Base-by-base conservation (phyloP, 108 stramenopile species). In the Conticribra weissflogii region DNA sequence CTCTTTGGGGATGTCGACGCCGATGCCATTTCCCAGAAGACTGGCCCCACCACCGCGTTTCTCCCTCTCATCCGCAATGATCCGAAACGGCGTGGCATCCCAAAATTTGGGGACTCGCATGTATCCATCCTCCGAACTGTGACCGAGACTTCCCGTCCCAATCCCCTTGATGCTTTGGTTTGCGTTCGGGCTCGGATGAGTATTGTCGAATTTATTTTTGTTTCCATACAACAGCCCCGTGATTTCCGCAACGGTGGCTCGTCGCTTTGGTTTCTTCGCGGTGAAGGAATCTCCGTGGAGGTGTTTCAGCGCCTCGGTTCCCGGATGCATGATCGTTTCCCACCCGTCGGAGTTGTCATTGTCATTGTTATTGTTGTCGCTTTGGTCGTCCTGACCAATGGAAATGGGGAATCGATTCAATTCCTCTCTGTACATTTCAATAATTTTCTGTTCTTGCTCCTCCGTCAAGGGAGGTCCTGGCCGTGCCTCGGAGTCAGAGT, bases 41-140 rank as follows among this genome's bases (percentile, higher is more conserved):
- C 17, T 21, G 15, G 1, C 30, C 21, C 45, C 19, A 19, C 60
- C 41, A 23, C 17, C 41, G 19, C 3, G 41, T 17, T 19, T 34
- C 12, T 34, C 59, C 16, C 76, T 68, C 31, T 70, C 47, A 32
- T 78, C 68, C 0, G 69, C 69, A 46, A 78, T 78, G 17, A 66
- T 48, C 17, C 64, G 21, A 50, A 74, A 79, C 8, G 61, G 59
- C 3, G 68, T 21, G 17, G 73, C 67, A 70, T 75, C 57, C 78
- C 78, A 79, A 50, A 79, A 79, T 57, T 75, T 79, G n/a, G 78
- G 78, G 7, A 75, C 78, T 54, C 78, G 59, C 78, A 79, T 79
- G 18, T 54, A 66, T 21, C 69, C 68, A 17, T 54, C 62, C 16
- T 66, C 50, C 0, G n/a, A 52, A 31, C 31, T 55, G 24, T 19